Conservation (phyloP, 2,329 filamentous ascomycete genomes). For the Helotiales sp. region DNA sequence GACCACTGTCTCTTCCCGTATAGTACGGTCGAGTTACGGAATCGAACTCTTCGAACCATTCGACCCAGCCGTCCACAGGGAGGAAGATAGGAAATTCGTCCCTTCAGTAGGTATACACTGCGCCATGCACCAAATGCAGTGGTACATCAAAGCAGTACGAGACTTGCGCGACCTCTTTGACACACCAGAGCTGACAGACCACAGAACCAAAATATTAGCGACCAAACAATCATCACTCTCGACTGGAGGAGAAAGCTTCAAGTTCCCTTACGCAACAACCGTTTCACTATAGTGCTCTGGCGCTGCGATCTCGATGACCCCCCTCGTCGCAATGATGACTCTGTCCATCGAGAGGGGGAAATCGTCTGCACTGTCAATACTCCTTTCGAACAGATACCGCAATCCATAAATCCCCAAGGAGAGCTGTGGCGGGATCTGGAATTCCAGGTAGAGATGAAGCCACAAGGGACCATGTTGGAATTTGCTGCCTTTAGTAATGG, state of each 20-base stretch:
- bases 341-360: neutral
- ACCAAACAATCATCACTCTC: neutral
- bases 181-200: neutral
- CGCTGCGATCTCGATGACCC: neutral
- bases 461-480: slow-evolving; percentile 2
- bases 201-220: neutral
- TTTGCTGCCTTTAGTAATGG: slow-evolving; percentile 1
- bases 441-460: slow-evolving; percentile 6
- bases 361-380: neutral
- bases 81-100: neutral
- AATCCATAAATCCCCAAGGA: neutral
- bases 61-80: neutral
- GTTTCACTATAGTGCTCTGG: neutral
- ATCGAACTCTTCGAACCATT: neutral
- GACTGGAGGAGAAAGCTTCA: neutral
- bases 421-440: neutral
- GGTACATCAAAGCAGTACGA: neutral
- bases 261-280: neutral
- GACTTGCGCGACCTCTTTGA: neutral
- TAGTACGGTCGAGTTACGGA: neutral
- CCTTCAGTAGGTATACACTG: neutral
- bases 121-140: neutral
- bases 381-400: neutral
- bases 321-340: neutral
- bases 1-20: neutral